phyloP scores from a whole-genome alignment of 768 basidiomycete species.

The Tylopilus subfusipes region DNA sequence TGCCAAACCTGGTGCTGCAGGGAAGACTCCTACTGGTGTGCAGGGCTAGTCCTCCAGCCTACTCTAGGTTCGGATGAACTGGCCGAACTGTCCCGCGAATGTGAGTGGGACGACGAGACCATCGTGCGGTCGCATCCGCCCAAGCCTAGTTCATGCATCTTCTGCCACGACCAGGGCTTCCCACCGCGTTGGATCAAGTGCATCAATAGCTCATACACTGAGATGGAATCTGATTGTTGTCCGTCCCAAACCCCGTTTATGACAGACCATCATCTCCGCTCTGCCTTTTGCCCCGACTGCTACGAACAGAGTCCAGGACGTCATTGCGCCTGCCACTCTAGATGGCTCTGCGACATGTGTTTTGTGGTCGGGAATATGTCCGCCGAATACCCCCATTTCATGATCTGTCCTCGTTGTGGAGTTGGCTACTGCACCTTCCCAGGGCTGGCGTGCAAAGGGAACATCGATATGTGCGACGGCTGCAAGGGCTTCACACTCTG shows the following conservation, averaged over 20 bases:
- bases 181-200: slow-evolving; percentile 1
- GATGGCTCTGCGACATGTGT: slow-evolving; percentile 11
- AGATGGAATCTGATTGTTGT: neutral
- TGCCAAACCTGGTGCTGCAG: slow-evolving; percentile 13
- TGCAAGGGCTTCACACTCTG: slow-evolving; percentile 9
- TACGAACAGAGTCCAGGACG: neutral
- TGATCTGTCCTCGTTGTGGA: slow-evolving; percentile 18
- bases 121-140: slow-evolving; percentile 15
- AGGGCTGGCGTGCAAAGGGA: neutral
- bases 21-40: slow-evolving; percentile 16
- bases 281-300: slow-evolving; percentile 12
- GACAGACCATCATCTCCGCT: neutral
- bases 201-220: neutral
- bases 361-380: neutral
- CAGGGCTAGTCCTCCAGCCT: slow-evolving; percentile 9
- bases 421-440: slow-evolving; percentile 1
- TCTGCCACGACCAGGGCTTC: neutral
- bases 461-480: neutral
- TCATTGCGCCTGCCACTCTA: neutral
- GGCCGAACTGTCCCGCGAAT: neutral
- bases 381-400: neutral
- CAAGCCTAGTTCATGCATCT: slow-evolving; percentile 7
- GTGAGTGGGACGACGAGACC: slow-evolving; percentile 6
- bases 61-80: slow-evolving; percentile 4
- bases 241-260: slow-evolving; percentile 5